Base-by-base conservation (phyloP, 352 stramenopile species). In the Globisporangium paroecandrum region DNA sequence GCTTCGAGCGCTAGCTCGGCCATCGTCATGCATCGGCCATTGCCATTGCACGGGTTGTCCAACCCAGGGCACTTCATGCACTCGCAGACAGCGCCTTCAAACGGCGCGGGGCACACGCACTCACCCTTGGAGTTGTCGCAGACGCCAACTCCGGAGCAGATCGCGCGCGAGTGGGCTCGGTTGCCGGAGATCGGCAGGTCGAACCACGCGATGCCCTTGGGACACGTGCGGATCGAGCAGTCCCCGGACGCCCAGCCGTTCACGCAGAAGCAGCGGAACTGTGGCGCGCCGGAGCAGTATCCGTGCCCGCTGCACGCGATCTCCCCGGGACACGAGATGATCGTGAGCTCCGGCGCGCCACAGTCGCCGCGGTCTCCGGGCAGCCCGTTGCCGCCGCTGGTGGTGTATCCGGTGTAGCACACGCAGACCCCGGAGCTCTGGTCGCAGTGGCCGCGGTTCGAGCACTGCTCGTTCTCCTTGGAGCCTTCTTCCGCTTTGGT, bases 391-490 rank as follows among this genome's bases (percentile, higher is more conserved):
- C 86, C 84, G 25, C 81, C 72, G 60, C 84, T 93, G 18, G 84
- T 95, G 13, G 81, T 94, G 68, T 87, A 98, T 9, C 81, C 84
- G 6, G 69, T 56, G 75, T 86, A 97, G 72, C 94, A 98, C 7
- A 69, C 79, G 69, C 94, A 98, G 29, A 95, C 75, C 47, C 92
- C 94, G 20, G 81, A 89, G 29, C 72, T 80, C 54, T 84, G 77
- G 72, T 93, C 84, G 68, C 86, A 94, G 22, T 60, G 71, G 8
- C 84, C 86, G 36, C 86, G 84, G 66, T 93, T 93, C 25, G 83
- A 84, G 55, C 86, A 94, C 51, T 82, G 59, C 32, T 92, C 87
- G 71, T 97, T 94, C 73, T 98, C 94, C 70, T 98, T 98, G 4
- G 90, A 94, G 51, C 94, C 93, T 22, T 83, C 78, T 43, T 97